These are phyloP conservation scores for Aspergillus aculeatus DNA, from an alignment of 2,329 filamentous ascomycete genomes.

Conservation along the genomic window DNA sequence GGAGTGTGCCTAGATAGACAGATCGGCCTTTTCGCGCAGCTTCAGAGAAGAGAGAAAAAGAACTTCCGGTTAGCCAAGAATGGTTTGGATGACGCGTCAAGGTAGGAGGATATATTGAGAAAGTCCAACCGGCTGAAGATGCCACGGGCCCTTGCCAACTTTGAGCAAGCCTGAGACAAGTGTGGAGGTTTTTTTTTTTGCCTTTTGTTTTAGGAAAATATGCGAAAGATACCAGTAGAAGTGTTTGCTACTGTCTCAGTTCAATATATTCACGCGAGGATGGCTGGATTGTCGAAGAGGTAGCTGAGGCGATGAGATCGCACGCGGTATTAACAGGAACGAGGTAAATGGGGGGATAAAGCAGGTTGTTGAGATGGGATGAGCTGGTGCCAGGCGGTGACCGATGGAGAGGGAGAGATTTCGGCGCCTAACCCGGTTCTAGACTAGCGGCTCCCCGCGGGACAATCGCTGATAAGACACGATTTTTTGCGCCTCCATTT, in stretches of 20 bases:
- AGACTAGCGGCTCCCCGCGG: conserved; percentile 19
- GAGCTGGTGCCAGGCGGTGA: conserved; percentile 13
- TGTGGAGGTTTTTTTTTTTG: not conserved
- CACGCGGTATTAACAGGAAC: conserved; percentile 7
- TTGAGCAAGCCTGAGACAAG: conserved; percentile 8
- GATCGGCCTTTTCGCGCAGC: conserved; percentile 25
- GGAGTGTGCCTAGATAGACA: conserved; percentile 2
- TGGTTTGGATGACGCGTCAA: conserved; percentile 27
- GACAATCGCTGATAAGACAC: conserved; percentile 24
- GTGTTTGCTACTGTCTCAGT: not conserved
- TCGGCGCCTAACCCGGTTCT: conserved; percentile 18
- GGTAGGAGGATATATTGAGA: conserved; percentile 36
- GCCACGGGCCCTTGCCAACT: conserved; percentile 26
- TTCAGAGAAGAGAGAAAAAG: conserved; percentile 21
- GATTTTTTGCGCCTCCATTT: conserved; percentile 11
- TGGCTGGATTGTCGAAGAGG: not conserved
- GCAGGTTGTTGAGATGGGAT: not conserved
- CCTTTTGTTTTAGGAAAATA: no score
- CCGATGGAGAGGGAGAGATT: conserved; percentile 16
- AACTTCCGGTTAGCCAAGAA: conserved; percentile 38
- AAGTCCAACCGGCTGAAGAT: conserved; percentile 44
- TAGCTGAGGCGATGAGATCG: not conserved
- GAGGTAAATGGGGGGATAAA: conserved; percentile 8
- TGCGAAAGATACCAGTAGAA: no score
- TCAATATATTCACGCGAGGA: not conserved